Base-by-base conservation (phyloP, 2,329 filamentous ascomycete species). In the Cladosporium sp. region DNA sequence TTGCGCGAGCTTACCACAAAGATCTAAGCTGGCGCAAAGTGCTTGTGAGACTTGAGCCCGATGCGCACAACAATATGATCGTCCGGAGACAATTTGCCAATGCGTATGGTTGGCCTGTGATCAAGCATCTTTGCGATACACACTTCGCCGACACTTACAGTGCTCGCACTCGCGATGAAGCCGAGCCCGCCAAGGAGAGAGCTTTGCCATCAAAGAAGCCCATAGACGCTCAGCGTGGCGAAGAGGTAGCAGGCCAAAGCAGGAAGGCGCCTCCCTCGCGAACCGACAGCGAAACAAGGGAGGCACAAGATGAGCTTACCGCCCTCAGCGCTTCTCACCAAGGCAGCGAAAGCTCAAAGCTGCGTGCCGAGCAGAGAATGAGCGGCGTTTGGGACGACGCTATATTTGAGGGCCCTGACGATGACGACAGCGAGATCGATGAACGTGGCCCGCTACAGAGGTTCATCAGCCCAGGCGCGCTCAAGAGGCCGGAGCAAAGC, bases 11-110 rank as follows among this genome's bases (percentile, higher is more conserved):
- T 16, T 99, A 99, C 79, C 95, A 99, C 77, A 88, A 89, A 14
- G 92, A 92, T 69, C 80, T 99, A 23, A 91, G 92, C 1, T 99
- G 95, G 95, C 91, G 95, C 55, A 99, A 99, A 76, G 95, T 99
- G 1, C 86, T 99, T 4, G 95, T 99, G 16, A 91, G 95, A 63
- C 84, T 99, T 2, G 94, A 99, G 76, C 95, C 95, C 0, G 95
- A 99, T 78, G 95, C 95, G 0, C 95, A 99, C 80, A 99, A 99
- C 79, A 99, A 99, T 78, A 96, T 99, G 70, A 90, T 98, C 67
- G 95, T 99, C 28, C 90, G 95, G 18, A 89, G 95, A 65, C 96
- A 93, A 89, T 99, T 99, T 77, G 90, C 93, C 65, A 99, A 99
- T 74, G 95, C 95, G 0, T 96, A 96, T 72, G 95, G 95, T 2